Percentiles rank a stretch among this genome's conserved stretches.
These are phyloP conservation scores for Plenodomus tracheiphilus DNA, from an alignment of 2,329 filamentous ascomycete species.

Conservation along the genomic window DNA sequence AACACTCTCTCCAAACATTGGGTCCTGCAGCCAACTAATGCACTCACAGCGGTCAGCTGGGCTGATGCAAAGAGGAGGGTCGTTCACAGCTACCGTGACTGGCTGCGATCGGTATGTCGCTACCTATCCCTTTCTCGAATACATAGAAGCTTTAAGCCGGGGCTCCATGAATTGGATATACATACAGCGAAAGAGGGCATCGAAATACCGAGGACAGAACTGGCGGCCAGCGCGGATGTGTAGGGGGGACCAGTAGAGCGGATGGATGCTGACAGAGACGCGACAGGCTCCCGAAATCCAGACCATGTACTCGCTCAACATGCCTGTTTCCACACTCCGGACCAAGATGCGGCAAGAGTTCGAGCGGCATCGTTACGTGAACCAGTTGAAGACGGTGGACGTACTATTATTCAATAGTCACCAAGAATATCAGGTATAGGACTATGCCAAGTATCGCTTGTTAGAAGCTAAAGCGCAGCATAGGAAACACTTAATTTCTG, in stretches of 20 bases:
- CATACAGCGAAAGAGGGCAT: not conserved
- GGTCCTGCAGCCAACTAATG: conserved; percentile 18
- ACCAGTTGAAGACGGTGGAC: conserved; percentile 85
- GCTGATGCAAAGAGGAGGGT: conserved; percentile 85
- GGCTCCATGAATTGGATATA: not conserved
- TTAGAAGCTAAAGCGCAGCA: conserved; percentile 3
- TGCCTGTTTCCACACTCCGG: conserved; percentile 83
- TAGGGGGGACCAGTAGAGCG: not conserved
- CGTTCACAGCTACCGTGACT: conserved; percentile 87
- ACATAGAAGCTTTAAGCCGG: not conserved
- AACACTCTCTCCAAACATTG: conserved; percentile 17
- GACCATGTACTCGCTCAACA: conserved; percentile 91
- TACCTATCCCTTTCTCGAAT: not conserved
- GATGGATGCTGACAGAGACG: not conserved
- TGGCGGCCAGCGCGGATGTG: conserved; percentile 1
- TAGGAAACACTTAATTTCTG: conserved; percentile 99
- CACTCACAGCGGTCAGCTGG: conserved; percentile 77
- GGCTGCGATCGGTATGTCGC: conserved; percentile 87
- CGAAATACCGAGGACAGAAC: not conserved
- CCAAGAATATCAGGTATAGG: conserved; percentile 83
- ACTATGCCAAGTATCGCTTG: not conserved
- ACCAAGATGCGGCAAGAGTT: conserved; percentile 97
- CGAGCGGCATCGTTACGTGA: conserved; percentile 91
- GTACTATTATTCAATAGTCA: conserved; percentile 89
- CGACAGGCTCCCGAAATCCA: conserved; percentile 91